These are phyloP conservation scores for Candolleomyces eurysporus DNA, from an alignment of 768 basidiomycete species.

Conservation along the genomic window DNA sequence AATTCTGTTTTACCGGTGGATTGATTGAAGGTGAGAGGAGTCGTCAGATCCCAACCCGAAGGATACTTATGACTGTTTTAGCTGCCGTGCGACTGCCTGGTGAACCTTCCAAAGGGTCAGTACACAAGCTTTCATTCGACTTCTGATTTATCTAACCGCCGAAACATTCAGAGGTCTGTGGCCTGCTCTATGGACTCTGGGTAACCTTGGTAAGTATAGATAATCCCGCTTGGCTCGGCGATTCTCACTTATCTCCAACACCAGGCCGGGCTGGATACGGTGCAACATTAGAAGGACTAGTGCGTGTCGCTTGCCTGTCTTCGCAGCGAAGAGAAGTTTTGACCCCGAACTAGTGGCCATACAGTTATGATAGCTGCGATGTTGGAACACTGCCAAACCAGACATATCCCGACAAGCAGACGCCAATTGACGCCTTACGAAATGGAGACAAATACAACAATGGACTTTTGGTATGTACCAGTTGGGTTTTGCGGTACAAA, in stretches of 20 bases:
- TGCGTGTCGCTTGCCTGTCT: slow-evolving; percentile 24
- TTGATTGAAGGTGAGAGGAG: slow-evolving; percentile 40
- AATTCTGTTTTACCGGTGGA: slow-evolving; percentile 75
- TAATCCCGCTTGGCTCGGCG: background rate
- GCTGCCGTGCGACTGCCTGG: slow-evolving; percentile 33
- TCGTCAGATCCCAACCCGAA: background rate
- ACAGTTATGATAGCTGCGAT: slow-evolving; percentile 73
- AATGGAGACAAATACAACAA: slow-evolving; percentile 41
- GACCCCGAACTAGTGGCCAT: slow-evolving; percentile 50
- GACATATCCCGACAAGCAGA: slow-evolving; percentile 52
- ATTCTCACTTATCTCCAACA: background rate
- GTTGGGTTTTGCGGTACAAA: background rate
- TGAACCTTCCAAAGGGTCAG: slow-evolving; percentile 25
- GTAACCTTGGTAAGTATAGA: slow-evolving; percentile 43
- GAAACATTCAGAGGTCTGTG: slow-evolving; percentile 42
- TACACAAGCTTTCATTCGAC: background rate
- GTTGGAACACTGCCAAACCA: slow-evolving; percentile 81
- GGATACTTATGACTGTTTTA: slow-evolving; percentile 8
- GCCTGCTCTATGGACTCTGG: slow-evolving; percentile 47
- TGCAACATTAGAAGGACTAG: slow-evolving; percentile 64
- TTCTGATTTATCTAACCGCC: background rate
- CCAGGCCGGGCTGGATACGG: slow-evolving; percentile 72
- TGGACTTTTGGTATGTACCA: slow-evolving; percentile 28
- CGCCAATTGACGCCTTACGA: slow-evolving; percentile 43
- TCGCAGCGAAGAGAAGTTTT: background rate